Evolutionary conservation across 306 rosid species (phyloP).

Genomic region (Malus sylvestris): DNA sequence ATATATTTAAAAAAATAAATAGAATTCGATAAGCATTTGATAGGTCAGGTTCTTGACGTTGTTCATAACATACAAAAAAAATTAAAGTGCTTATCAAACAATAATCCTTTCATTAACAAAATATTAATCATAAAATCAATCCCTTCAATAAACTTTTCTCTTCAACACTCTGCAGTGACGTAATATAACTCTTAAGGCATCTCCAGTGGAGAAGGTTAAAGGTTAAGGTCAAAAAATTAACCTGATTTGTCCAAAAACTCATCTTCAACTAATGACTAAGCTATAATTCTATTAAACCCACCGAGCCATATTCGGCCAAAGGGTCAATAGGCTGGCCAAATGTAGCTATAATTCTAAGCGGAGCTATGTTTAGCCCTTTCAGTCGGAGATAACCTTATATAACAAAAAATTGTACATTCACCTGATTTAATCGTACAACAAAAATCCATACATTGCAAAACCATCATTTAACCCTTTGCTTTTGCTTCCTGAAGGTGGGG

Average conservation of each 20-base stretch:
- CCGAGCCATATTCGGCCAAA: too few relatives aligned
- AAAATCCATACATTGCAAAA: not conserved
- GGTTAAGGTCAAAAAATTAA: too few relatives aligned
- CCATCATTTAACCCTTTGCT: not conserved
- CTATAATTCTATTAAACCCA: too few relatives aligned
- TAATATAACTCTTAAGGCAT: too few relatives aligned
- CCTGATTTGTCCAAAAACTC: too few relatives aligned
- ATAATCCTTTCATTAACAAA: not conserved
- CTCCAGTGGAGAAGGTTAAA: too few relatives aligned
- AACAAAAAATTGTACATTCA: not conserved
- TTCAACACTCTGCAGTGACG: not conserved
- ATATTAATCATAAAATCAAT: not conserved
- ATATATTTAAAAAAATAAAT: too few relatives aligned
- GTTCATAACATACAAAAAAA: not conserved
- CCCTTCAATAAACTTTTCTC: not conserved
- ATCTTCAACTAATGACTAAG: fast-evolving
- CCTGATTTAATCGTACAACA: not conserved
- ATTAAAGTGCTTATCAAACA: not conserved
- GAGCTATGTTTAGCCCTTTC: fast-evolving
- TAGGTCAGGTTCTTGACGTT: not conserved
- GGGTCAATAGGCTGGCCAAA: too few relatives aligned
- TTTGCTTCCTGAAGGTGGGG: too few relatives aligned
- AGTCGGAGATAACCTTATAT: fast-evolving
- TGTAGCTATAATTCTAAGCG: fast-evolving
- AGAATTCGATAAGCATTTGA: not conserved